Conservation (phyloP, 148 eudicot species). For the Tetragonia tetragonoides region DNA sequence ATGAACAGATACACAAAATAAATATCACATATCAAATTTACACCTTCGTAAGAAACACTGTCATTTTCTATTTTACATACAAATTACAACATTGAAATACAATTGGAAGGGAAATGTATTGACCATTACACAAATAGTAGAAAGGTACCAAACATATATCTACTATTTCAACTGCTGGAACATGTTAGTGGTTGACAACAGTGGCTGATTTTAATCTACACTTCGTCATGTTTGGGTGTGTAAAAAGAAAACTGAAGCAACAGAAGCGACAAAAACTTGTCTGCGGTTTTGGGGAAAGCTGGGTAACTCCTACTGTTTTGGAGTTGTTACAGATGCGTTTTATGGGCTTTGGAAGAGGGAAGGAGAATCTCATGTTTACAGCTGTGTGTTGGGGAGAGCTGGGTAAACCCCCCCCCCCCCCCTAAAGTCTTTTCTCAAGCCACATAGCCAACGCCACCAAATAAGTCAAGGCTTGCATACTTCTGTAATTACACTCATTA, state of each 20-base stretch:
- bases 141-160: neutral
- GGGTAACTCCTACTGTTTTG: no score
- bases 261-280: neutral
- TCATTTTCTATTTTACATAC: neutral
- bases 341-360: no score
- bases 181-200: neutral
- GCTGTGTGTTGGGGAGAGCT: no score
- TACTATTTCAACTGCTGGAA: neutral
- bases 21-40: neutral
- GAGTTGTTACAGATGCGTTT: no score
- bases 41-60: neutral
- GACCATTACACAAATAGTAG: neutral
- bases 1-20: neutral
- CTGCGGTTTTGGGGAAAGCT: no score
- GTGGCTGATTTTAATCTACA: neutral
- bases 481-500: no score
- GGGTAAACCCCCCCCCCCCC: no score
- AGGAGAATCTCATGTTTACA: no score
- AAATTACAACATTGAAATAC: neutral
- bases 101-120: neutral
- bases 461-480: no score
- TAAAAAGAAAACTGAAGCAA: neutral
- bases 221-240: neutral
- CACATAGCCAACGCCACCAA: no score
- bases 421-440: no score